phyloP scores from a whole-genome alignment of 2,329 filamentous ascomycete genomes.

The Plectosphaerella sp. region DNA sequence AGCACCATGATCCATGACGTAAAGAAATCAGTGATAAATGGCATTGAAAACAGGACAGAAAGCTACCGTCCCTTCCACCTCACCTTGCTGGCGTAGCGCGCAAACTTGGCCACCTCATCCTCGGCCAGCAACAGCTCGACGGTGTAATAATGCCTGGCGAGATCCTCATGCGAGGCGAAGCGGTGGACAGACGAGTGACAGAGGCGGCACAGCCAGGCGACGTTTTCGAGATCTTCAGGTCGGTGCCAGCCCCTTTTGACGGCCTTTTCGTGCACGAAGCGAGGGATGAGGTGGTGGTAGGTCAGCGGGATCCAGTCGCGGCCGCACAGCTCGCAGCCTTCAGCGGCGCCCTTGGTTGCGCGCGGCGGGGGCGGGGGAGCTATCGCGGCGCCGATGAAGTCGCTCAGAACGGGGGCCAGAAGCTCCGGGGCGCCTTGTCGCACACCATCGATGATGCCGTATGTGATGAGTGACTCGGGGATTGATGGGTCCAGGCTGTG shows the following conservation, averaged over 20 bases:
- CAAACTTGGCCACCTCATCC: conserved; percentile 69
- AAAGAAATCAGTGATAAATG: neutral
- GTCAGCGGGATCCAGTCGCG: conserved; percentile 71
- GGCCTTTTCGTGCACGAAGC: conserved; percentile 69
- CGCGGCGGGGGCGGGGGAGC: conserved; percentile 61
- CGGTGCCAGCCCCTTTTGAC: conserved; percentile 76
- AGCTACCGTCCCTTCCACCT: conserved; percentile 60
- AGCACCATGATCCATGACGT: too few relatives aligned
- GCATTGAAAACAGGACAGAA: neutral
- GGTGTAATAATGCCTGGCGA: conserved; percentile 69
- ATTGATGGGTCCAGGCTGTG: conserved; percentile 54
- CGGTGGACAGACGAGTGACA: conserved; percentile 82
- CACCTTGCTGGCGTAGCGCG: conserved; percentile 66
- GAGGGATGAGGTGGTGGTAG: conserved; percentile 85
- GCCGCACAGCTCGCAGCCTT: conserved; percentile 71
- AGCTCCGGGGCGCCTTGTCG: conserved; percentile 38
- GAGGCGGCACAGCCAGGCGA: conserved; percentile 81
- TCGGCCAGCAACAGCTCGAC: conserved; percentile 66
- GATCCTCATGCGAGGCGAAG: conserved; percentile 69
- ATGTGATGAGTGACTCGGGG: conserved; percentile 63
- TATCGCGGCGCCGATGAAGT: conserved; percentile 55
- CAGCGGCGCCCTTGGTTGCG: conserved; percentile 45
- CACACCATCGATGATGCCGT: conserved; percentile 52
- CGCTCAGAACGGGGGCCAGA: conserved; percentile 56
- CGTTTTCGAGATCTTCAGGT: conserved; percentile 69